phyloP scores from a whole-genome alignment of 2,329 filamentous ascomycete genomes.

The Fusarium euwallaceae region DNA sequence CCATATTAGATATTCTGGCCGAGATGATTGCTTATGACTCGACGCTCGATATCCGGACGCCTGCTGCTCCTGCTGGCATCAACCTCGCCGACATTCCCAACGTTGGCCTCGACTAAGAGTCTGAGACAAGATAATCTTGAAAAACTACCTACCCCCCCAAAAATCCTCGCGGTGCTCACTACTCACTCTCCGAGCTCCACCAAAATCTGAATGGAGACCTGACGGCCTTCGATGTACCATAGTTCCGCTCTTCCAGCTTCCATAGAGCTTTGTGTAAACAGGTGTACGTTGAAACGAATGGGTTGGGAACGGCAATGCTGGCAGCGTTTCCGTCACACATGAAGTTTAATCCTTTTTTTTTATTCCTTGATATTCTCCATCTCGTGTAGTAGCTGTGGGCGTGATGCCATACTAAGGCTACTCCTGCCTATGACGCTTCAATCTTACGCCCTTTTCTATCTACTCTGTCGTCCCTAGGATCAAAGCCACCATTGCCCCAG shows the following conservation, averaged over 20 bases:
- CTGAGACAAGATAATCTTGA: conserved; percentile 38
- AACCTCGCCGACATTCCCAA: conserved; percentile 64
- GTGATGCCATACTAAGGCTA: neutral
- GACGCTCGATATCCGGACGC: conserved; percentile 71
- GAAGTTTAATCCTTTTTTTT: conserved; percentile 40
- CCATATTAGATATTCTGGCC: conserved; percentile 93
- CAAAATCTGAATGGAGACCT: conserved; percentile 46
- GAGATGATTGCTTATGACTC: conserved; percentile 98
- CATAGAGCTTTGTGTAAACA: conserved; percentile 60
- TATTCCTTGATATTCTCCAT: conserved; percentile 16
- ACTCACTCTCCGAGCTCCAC: conserved; percentile 19
- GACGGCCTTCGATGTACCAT: conserved; percentile 56
- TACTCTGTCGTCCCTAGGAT: conserved; percentile 89
- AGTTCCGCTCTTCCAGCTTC: conserved; percentile 54
- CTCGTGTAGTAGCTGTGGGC: neutral
- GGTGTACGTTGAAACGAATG: conserved; percentile 52
- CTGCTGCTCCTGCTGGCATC: conserved; percentile 52
- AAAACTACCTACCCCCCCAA: conserved; percentile 25
- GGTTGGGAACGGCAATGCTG: conserved; percentile 50
- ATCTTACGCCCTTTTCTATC: conserved; percentile 85
- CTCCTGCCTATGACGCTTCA: conserved; percentile 48
- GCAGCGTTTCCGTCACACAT: conserved; percentile 50
- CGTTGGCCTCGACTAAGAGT: conserved; percentile 66
- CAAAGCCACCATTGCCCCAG: conserved; percentile 95
- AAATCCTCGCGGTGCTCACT: conserved; percentile 24